Base-by-base conservation (phyloP, 306 rosid species). In the Alnus glutinosa region DNA sequence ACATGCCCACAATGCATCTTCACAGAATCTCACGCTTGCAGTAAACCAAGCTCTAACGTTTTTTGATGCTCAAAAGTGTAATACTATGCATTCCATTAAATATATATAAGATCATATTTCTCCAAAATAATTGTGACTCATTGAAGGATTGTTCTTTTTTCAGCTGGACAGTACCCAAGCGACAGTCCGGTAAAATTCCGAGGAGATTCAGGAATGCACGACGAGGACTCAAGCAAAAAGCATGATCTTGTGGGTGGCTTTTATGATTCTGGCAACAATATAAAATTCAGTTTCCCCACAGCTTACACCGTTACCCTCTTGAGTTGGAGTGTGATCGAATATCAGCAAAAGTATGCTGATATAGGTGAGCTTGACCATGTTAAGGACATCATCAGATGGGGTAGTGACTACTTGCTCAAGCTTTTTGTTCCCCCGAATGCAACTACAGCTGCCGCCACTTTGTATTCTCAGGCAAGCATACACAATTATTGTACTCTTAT, bases 191-290 rank as follows among this genome's bases (percentile, higher is more conserved):
- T 94, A 36, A 89, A 86, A 73, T 92, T 89, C 83, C 86, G 96
- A 3, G 94, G 91, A 55, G 90, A 90, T 59, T 94, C 97, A 0
- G 96, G 93, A 85, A 78, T 90, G 78, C 32, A 80, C 16, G 97
- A 94, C 83, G 97, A 97, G 75, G 71, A 74, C 42, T 77, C 67
- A 15, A 74, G 73, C 54, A 70, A 73, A 48, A 46, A 58, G 79
- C 80, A 52, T 11, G 78, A 84, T 77, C 96, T 92, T 71, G 71
- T 59, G 68, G 96, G 97, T n/a, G 97, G 98, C 75, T 94, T 89
- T 82, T 90, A 94, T 82, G 98, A 94, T 84, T 92, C 98, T 77
- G 97, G 96, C 30, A 94, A 90, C 85, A 88, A 88, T 77, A 89
- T 90, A 18, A 94, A 94, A 86, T 92, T 90, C 81, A 94, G 85